Conservation (phyloP, 2,329 filamentous ascomycete species). For the Paecilomyces sp. region DNA sequence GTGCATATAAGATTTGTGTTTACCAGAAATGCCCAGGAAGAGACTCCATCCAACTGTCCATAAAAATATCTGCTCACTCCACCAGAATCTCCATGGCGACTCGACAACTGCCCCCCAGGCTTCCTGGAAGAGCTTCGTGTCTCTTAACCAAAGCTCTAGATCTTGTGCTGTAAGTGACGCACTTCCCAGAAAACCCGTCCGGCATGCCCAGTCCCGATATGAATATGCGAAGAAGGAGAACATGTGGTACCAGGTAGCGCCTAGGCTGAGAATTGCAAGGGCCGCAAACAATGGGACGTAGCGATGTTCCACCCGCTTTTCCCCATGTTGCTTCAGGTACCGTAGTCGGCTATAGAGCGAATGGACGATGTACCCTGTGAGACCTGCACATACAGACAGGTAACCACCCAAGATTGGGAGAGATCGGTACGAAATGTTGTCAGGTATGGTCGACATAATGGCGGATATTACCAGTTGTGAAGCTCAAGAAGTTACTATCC, state of each 20-base stretch:
- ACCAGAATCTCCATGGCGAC: constrained; percentile 52
- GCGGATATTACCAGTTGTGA: background rate
- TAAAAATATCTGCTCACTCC: constrained; percentile 55
- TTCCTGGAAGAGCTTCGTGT: constrained; percentile 47
- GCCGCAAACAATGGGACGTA: constrained; percentile 31
- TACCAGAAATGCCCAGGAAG: constrained; percentile 53
- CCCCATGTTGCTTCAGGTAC: background rate
- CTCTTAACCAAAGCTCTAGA: constrained; percentile 47
- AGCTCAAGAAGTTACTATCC: background rate
- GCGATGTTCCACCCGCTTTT: background rate
- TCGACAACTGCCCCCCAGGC: constrained; percentile 50
- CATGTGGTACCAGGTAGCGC: constrained; percentile 38
- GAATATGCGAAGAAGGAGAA: constrained; percentile 40
- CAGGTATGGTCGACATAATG: background rate
- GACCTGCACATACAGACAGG: background rate
- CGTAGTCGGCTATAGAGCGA: background rate
- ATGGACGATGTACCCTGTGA: background rate
- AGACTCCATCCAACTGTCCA: constrained; percentile 49
- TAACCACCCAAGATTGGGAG: background rate
- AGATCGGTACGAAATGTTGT: background rate
- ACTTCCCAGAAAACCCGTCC: constrained; percentile 20
- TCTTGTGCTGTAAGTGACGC: constrained; percentile 8
- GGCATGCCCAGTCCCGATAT: constrained; percentile 45
- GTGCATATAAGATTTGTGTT: background rate
- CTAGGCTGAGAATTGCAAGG: constrained; percentile 42